Base-by-base conservation (phyloP, 2,329 filamentous ascomycete species). In the Diaporthe velutina region DNA sequence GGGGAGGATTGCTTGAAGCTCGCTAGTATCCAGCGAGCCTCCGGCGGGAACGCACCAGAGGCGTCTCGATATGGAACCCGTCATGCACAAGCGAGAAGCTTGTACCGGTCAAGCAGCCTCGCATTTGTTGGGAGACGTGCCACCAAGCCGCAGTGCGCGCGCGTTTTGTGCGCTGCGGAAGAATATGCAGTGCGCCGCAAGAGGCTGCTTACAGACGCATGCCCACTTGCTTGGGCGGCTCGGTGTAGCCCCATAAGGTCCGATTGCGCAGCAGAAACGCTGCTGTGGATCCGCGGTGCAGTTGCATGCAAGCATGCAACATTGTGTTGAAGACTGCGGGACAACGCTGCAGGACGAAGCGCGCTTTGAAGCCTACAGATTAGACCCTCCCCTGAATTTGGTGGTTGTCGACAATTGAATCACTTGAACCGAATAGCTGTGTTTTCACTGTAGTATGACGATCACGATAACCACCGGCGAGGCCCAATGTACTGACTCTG, bases 141-240 rank as follows among this genome's bases (percentile, higher is more conserved):
- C 5, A 67, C 64, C 45, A 38, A 25, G 28, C 33, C n/a, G 64
- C 64, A 50, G 12, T 19, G 30, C 28, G 64, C 64, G 33, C 45
- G 30, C 42, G 52, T 67, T 67, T 67, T 66, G 61, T 66, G 42
- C 28, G 22, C 28, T 50, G 61, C 64, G 64, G 64, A 67, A 67
- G 64, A 67, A 67, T 52, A 67, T 67, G 45, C 45, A 52, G 13
- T 67, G 30, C 45, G 52, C 45, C 33, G 13, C 45, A 38, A 52
- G 48, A 52, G 45, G 64, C 64, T 67, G 61, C 42, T 15, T 50
- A 66, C 40, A 64, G 40, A 64, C 28, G 42, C 28, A 19, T 66
- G 30, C 3, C 61, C 42, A 66, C 42, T 48, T 66, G 35, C 61
- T 52, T 61, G 58, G 35, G 58, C 58, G 38, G 58, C 58, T 42